Evolutionary conservation across 441 rosid genomes (phyloP), one percentile per base, ranked within the genome.

Genomic region (Kokia cookei): DNA sequence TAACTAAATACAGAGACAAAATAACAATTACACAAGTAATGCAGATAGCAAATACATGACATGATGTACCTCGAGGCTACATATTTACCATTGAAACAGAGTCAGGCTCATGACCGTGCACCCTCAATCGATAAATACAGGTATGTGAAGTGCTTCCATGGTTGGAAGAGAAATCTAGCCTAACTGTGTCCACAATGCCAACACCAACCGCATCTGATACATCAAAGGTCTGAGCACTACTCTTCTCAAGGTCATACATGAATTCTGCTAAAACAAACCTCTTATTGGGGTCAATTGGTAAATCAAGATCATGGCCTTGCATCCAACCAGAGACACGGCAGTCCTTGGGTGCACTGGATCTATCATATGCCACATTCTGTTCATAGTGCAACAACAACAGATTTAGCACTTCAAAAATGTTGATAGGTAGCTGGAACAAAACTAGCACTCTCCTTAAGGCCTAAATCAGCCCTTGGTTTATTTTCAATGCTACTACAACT

Each of bases 341-440:
- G 77, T 94, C 87, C 88, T 91, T 96, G 15, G 98, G 99, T 75
- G 99, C 99, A 86, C 95, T 94, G n/a, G 98, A 85, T 76, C 98
- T 85, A 73, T 96, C 95, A 76, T 88, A 96, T 2, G 98, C 98
- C 40, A 92, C 98, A 62, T 86, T 91, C 99, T 94, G 96, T 80
- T 58, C 80, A 81, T 57, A 22, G 29, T 54, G 77, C 58, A 69
- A 78, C 7, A 35, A 74, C 22, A 65, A 59, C 8, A 78, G 3
- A 77, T 5, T 54, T 43, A 54, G 24, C 22, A 12, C 35, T 51
- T 24, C 8, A 9, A 29, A 48, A 50, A 50, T 24, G n/a, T 29
- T 50, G 13, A 68, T 50, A 9, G 4, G 53, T 17, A 27, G 2
- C 59, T 4, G 43, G 48, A 67, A 48, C 58, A 27, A 37, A 40